Base-by-base conservation (phyloP, 2,329 filamentous ascomycete genomes). In the Scorias spongiosa region DNA sequence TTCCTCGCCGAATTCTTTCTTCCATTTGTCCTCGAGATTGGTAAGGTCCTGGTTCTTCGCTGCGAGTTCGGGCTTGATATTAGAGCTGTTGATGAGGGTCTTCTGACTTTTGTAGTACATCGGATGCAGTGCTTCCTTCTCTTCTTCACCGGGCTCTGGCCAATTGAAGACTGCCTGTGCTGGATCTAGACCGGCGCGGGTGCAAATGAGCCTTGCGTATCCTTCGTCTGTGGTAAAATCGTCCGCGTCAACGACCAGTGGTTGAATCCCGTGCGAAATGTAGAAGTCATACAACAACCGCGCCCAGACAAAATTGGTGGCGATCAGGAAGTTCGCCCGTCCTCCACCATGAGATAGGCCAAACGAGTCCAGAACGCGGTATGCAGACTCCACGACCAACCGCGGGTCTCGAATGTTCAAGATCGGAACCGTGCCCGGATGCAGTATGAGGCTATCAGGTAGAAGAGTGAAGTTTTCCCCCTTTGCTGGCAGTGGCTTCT, bases 401-500 rank as follows among this genome's bases (percentile, higher is more conserved):
- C 61, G 62, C 2, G 64, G 65, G 44, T 67, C 62, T 1, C 64
- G 55, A 44, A 66, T 62, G 20, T 64, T 52, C 42, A 66, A 63
- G 2, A 59, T 54, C 3, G 61, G 51, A 26, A 53, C 51, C 51
- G 47, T 47, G 12, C 43, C 42, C 10, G 42, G 41, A 29, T 20
- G 43, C 54, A 64, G 2, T 47, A 66, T 52, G 34, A 61, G 59
- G 26, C 56, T 55, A 45, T 65, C 58, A 1, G 64, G 53, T 10
- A 66, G 46, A 10, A 63, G 39, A 0, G 64, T 65, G 32, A 36
- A 36, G 32, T 36, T 36, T 9, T 36, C 32, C 5, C 32, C 32
- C 15, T 36, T 15, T 15, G 9, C 12, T 36, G 32, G 32, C 12
- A 36, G 32, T 12, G 32, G 32, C 15, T 12, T 12, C 32, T 36